Percentiles rank a stretch among this genome's conserved stretches.
phyloP scores from a whole-genome alignment of 2,329 filamentous ascomycete species.

The Juglanconis oblonga region DNA sequence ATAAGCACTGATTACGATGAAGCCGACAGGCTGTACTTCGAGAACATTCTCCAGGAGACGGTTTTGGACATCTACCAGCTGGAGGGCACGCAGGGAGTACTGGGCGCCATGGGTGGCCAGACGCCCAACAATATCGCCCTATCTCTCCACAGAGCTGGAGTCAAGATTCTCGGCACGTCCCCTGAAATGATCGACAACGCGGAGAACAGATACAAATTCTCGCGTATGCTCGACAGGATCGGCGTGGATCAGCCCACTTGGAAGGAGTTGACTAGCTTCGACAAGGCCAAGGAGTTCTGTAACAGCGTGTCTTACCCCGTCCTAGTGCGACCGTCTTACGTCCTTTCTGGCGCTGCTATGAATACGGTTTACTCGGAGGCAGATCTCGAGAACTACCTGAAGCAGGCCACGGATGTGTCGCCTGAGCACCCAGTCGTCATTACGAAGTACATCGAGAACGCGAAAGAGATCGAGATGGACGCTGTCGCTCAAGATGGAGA shows the following conservation, averaged over 20 bases:
- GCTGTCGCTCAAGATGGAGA: conserved; percentile 87
- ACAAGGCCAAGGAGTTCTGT: conserved; percentile 86
- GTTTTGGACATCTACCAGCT: conserved; percentile 91
- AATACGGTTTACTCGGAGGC: conserved; percentile 98
- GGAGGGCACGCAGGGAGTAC: conserved; percentile 77
- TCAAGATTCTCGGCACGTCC: conserved; percentile 91
- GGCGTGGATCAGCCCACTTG: conserved; percentile 94
- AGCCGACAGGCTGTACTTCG: conserved; percentile 91
- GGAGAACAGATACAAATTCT: conserved; percentile 98
- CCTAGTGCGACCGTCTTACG: conserved; percentile 91
- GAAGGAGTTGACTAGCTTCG: conserved; percentile 95
- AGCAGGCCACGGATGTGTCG: conserved; percentile 90
- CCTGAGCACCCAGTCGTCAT: conserved; percentile 96
- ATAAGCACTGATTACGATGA: conserved; percentile 91
- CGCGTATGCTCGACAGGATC: conserved; percentile 93
- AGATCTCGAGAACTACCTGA: conserved; percentile 82
- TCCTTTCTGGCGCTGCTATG: conserved; percentile 96
- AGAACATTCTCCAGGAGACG: conserved; percentile 87
- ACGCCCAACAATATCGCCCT: conserved; percentile 97
- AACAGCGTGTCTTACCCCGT: conserved; percentile 88
- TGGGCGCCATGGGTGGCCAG: conserved; percentile 96
- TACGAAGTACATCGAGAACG: conserved; percentile 98
- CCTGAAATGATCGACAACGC: conserved; percentile 98
- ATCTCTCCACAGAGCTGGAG: conserved; percentile 80
- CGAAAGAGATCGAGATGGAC: conserved; percentile 99